A percentile compares a stretch with the other conserved stretches of the same genome.
These are phyloP conservation scores for Coleophoma cylindrospora DNA, from an alignment of 2,329 filamentous ascomycete genomes.

Conservation along the genomic window DNA sequence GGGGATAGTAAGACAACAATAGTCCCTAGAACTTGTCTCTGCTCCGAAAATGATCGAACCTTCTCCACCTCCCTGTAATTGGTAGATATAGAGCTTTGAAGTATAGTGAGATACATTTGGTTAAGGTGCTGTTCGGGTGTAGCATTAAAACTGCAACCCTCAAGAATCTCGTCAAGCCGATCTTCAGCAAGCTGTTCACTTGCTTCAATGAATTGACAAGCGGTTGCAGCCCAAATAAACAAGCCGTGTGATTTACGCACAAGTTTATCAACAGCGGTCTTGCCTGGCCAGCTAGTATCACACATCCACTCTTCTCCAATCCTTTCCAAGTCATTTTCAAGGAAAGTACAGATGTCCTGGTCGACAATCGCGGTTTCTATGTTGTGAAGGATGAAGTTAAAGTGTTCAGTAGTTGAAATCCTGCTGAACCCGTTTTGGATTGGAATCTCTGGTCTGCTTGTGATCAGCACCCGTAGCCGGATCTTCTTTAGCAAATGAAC, in stretches of 20 bases:
- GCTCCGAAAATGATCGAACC: neutral
- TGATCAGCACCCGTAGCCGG: neutral
- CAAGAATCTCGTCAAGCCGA: slow-evolving; percentile 5
- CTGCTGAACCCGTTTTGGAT: slow-evolving; percentile 6
- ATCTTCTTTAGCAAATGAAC: neutral
- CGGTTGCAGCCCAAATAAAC: too few species aligned
- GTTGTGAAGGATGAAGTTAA: neutral
- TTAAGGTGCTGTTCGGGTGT: slow-evolving; percentile 1
- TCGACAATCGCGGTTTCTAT: slow-evolving; percentile 4
- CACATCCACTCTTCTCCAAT: slow-evolving; percentile 5
- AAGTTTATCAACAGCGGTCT: neutral
- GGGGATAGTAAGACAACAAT: slow-evolving; percentile 4
- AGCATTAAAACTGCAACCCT: slow-evolving; percentile 1
- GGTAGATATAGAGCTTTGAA: slow-evolving; percentile 4
- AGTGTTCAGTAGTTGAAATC: neutral
- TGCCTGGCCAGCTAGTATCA: neutral
- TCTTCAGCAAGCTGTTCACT: slow-evolving; percentile 5
- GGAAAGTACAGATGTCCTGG: slow-evolving; percentile 9
- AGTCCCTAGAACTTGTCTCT: slow-evolving; percentile 4
- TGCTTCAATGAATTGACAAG: neutral
- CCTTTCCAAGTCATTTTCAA: slow-evolving; percentile 5
- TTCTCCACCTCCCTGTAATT: slow-evolving; percentile 1
- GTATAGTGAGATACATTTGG: slow-evolving; percentile 5
- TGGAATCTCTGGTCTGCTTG: neutral
- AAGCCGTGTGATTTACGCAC: neutral